These are phyloP conservation scores for Aegilops umbellulata DNA, from an alignment of 176 grass and related monocot species.

Conservation along the genomic window DNA sequence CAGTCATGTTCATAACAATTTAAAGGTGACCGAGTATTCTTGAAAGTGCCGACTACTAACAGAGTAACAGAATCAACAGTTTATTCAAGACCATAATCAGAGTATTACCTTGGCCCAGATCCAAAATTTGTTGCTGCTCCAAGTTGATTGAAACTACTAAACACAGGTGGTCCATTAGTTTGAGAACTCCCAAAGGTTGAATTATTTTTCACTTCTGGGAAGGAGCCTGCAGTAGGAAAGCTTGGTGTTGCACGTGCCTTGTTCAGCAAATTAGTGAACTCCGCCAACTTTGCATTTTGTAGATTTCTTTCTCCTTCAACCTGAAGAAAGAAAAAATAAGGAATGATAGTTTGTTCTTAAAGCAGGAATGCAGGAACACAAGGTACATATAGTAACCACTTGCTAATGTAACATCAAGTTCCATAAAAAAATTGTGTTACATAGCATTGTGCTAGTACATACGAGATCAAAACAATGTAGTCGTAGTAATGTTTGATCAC, in stretches of 20 bases:
- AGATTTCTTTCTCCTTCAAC: conserved; percentile 79
- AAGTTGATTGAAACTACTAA: conserved; percentile 88
- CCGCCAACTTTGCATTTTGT: conserved; percentile 71
- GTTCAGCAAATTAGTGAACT: conserved; percentile 82
- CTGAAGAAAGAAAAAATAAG: conserved; percentile 42
- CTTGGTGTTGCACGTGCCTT: conserved; percentile 37
- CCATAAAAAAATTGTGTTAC: neutral
- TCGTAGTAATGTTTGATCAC: neutral
- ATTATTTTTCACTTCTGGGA: conserved; percentile 44
- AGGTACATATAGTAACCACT: neutral
- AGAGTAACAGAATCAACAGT: neutral
- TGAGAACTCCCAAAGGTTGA: conserved; percentile 45
- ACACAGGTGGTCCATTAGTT: conserved; percentile 54
- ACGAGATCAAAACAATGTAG: neutral
- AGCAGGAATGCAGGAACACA: neutral
- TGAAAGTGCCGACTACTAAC: neutral
- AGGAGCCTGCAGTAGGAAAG: conserved; percentile 32
- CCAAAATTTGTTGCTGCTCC: conserved; percentile 49
- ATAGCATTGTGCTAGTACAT: neutral
- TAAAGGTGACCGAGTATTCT: neutral
- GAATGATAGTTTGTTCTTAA: conserved; percentile 6
- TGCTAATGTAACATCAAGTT: neutral
- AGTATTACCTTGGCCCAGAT: conserved; percentile 42
- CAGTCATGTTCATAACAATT: neutral
- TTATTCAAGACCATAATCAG: conserved; percentile 9